phyloP scores from a whole-genome alignment of 208 protist species.

The Trichomonas vaginalis region DNA sequence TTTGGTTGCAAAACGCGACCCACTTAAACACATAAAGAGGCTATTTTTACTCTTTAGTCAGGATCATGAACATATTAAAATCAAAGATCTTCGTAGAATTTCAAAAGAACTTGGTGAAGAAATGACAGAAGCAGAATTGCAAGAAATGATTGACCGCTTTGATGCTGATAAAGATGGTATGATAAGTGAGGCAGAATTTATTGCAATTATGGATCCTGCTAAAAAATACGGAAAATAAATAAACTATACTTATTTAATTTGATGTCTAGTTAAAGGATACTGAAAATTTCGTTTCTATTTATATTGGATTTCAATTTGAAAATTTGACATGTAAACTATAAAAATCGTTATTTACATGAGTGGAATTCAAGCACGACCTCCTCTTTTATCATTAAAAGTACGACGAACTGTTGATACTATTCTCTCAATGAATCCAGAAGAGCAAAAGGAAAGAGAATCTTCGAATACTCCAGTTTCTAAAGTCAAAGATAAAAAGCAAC shows the following conservation, averaged over 20 bases:
- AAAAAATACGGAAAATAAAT: neutral
- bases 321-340: no score
- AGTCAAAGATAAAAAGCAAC: neutral
- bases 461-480: neutral
- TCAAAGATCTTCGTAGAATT: conserved; percentile 42
- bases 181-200: neutral
- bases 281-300: no score
- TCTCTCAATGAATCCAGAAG: neutral
- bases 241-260: no score
- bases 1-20: conserved; percentile 39
- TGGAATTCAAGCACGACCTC: neutral
- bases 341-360: neutral
- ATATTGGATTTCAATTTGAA: no score
- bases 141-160: conserved; percentile 88
- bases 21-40: conserved; percentile 46
- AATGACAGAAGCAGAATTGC: conserved; percentile 68
- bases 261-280: no score
- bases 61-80: conserved; percentile 40
- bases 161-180: conserved; percentile 69
- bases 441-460: neutral
- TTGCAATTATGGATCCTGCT: conserved; percentile 11
- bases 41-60: conserved; percentile 49
- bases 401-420: neutral
- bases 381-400: neutral
- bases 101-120: conserved; percentile 38